Base-by-base conservation (phyloP, 257 asterid genomes). In the Capsicum chinense region DNA sequence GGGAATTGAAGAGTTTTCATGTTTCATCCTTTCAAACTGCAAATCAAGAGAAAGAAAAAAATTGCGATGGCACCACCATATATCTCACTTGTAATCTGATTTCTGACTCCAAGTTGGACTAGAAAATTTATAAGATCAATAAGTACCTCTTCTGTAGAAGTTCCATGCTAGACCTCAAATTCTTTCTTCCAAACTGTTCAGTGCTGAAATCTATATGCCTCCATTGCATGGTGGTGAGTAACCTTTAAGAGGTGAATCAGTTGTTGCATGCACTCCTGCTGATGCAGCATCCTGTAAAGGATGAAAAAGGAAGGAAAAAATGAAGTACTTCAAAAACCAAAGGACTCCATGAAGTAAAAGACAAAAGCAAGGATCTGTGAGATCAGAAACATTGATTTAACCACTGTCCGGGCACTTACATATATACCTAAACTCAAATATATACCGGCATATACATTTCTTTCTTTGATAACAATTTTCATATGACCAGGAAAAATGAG, bases 21-120 rank as follows among this genome's bases (percentile, higher is more conserved):
- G 90, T 86, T 97, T 97, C 98, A 97, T 92, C 89, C 92, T 95
- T 86, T 95, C 98, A 79, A 97, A 91, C 99, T 97, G 94, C 89
- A 92, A 57, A 57, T 17, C 82, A 59, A 88, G 80, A n/a, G 82
- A 35, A 85, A 76, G 58, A 57, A 83, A 84, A 50, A 52, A 48
- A 44, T 19, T 74, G 64, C 54, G 62, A 56, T 60, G 37, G 73
- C 42, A 83, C 63, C 79, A 56, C 56, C 57, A 70, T 35, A 11
- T 47, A 79, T 54, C 56, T 69, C 44, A 78, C 39, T 78, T 14
- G 48, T 54, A 78, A 80, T 78, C 44, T 26, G 59, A 69, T 58
- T 79, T 13, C 11, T 16, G 33, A 15, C 73, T 78, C 82, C 15
- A 15, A 54, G 64, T 26, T 33, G 26, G 82, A 78, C 26, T 26